phyloP scores from a whole-genome alignment of 2,329 filamentous ascomycete species.

The Hypoxylon sp. region DNA sequence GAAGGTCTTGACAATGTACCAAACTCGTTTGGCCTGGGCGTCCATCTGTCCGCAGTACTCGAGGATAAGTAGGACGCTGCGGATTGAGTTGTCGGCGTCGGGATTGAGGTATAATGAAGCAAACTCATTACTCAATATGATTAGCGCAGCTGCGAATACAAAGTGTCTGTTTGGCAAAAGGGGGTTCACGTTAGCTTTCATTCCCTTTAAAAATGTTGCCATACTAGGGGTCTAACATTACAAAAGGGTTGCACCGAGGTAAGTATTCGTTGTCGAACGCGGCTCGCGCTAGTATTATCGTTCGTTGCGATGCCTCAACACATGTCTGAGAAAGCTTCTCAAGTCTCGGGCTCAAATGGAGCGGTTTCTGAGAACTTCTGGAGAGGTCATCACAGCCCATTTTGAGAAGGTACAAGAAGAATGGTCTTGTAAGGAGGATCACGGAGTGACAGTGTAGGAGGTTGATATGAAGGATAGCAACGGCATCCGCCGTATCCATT shows the following conservation, averaged over 20 bases:
- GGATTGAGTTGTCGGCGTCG: conserved; percentile 58
- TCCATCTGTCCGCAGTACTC: conserved; percentile 64
- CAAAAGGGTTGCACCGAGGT: conserved; percentile 68
- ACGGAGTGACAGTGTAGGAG: conserved; percentile 74
- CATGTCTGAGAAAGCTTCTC: conserved; percentile 66
- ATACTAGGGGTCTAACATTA: conserved; percentile 63
- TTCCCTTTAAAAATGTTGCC: not conserved
- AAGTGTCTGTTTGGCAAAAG: conserved; percentile 63
- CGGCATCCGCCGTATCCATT: conserved; percentile 63
- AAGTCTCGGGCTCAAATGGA: conserved; percentile 56
- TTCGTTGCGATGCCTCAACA: conserved; percentile 65
- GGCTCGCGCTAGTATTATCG: conserved; percentile 63
- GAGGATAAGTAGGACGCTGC: conserved; percentile 64
- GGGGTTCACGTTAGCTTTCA: conserved; percentile 27
- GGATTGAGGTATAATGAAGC: conserved; percentile 63
- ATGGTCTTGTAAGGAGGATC: conserved; percentile 74
- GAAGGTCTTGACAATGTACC: conserved; percentile 66
- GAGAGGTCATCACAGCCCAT: conserved; percentile 55
- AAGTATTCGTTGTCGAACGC: conserved; percentile 63
- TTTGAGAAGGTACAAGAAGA: conserved; percentile 72
- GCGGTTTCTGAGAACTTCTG: conserved; percentile 50
- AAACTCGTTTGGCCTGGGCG: conserved; percentile 64
- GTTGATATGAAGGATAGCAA: conserved; percentile 74
- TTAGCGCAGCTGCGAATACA: conserved; percentile 68
- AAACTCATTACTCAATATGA: conserved; percentile 71